phyloP scores from a whole-genome alignment of 1,284 basidiomycete genomes.

The Cryptococcus sp. region DNA sequence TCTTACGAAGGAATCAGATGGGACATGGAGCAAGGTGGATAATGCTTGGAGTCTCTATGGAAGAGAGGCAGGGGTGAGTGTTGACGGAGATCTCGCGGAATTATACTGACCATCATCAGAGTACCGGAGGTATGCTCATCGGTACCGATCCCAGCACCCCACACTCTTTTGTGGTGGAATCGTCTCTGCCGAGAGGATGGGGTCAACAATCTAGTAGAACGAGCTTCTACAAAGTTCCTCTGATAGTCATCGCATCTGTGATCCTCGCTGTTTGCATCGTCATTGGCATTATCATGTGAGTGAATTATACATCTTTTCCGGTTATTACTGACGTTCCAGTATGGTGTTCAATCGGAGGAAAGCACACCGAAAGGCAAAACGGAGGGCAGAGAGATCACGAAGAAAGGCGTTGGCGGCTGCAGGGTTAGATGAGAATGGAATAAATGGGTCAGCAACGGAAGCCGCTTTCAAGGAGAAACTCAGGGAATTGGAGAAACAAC shows the following conservation, averaged over 20 bases:
- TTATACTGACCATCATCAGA: background rate
- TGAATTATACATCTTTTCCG: background rate
- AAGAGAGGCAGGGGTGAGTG: constrained; percentile 17
- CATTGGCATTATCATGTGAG: constrained; percentile 36
- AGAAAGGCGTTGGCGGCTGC: constrained; percentile 39
- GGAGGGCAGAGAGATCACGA: constrained; percentile 31
- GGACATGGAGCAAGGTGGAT: constrained; percentile 24
- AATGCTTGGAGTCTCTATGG: constrained; percentile 35
- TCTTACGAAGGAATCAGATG: constrained; percentile 20
- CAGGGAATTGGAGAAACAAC: constrained; percentile 28
- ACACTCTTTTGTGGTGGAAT: background rate
- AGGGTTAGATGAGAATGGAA: constrained; percentile 27
- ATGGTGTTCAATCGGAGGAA: constrained; percentile 37
- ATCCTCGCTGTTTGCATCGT: constrained; percentile 41
- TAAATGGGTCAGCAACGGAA: constrained; percentile 17
- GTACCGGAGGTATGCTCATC: background rate
- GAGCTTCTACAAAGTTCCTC: constrained; percentile 40
- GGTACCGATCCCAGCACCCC: background rate
- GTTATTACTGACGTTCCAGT: constrained; percentile 12
- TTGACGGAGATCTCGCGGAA: background rate
- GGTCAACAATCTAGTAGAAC: constrained; percentile 31
- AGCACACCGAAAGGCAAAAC: constrained; percentile 29
- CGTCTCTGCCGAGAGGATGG: constrained; percentile 14
- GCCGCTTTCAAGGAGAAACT: constrained; percentile 29
- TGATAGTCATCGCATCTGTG: constrained; percentile 42